Percentiles rank a stretch among this genome's conserved stretches.
phyloP scores from a whole-genome alignment of 345 rosid species.

The Eucalyptus fibrosa region DNA sequence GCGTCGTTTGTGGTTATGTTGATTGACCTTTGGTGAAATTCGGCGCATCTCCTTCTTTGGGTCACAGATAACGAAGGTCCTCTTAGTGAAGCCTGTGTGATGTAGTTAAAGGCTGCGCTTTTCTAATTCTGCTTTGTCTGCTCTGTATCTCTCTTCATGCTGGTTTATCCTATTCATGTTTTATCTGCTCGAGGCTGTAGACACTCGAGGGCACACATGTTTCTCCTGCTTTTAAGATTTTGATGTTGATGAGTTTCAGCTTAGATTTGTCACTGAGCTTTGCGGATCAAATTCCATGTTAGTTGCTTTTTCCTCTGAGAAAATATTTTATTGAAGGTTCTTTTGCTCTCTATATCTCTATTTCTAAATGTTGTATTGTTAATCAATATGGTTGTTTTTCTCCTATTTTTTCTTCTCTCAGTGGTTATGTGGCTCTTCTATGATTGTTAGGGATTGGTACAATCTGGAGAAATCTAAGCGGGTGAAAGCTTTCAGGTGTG shows the following conservation, averaged over 20 bases:
- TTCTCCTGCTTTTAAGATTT: background rate
- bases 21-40: background rate
- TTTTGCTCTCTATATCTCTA: background rate
- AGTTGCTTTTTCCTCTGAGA: background rate
- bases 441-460: slow-evolving; percentile 82
- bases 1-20: background rate
- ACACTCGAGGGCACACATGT: background rate
- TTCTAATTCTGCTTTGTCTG: background rate
- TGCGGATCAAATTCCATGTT: background rate
- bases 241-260: background rate
- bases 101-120: background rate
- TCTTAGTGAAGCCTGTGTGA: background rate
- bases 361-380: background rate
- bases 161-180: background rate
- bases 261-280: background rate
- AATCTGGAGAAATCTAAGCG: slow-evolving; percentile 97
- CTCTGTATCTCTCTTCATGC: background rate
- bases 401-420: background rate
- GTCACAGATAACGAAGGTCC: background rate
- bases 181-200: background rate
- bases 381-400: background rate
- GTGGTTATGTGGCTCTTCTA: background rate
- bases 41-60: background rate
- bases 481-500: slow-evolving; percentile 94
- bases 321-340: background rate